Base-by-base conservation (phyloP, 2,329 filamentous ascomycete species). In the Pestalotiopsis fici region DNA sequence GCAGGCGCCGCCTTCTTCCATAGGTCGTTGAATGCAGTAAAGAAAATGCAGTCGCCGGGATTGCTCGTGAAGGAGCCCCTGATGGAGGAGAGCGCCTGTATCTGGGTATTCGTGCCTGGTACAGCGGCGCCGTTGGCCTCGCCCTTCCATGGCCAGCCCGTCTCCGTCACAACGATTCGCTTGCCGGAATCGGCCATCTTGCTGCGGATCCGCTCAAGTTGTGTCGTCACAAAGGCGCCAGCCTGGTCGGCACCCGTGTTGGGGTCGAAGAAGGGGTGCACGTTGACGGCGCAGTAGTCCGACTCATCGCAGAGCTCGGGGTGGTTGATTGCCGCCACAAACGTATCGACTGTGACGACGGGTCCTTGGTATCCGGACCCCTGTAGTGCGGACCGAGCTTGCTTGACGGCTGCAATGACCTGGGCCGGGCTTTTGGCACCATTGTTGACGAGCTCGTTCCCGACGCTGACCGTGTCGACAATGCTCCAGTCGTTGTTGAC, bases 271-370 rank as follows among this genome's bases (percentile, higher is more conserved):
- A 94, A 97, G 13, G 93, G 88, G 78, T 97, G 94, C 71, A 90
- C 88, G 80, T 97, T 97, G 76, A 91, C 87, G 18, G 93, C 92
- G 74, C 91, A 93, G 81, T 92, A 93, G 75, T 97, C 93, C 1
- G 91, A 93, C 59, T 83, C 85, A 28, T 89, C 78, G 80, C 94
- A 97, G 60, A 97, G 85, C 64, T 87, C 81, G 0, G 91, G 90
- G 72, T 95, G 86, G 63, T 83, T 80, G 60, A 90, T 82, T n/a
- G 90, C 85, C 4, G 91, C 89, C 25, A 87, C 85, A 74, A 93
- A 92, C 0, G 93, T 95, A 76, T 97, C 94, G 59, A 95, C 92
- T 0, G 91, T 90, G 47, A 95, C 92, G 35, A 97, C 89, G 1
- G 88, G 88, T 2, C 94, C 94, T 2, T 80, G 78, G 79, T 91